A percentile compares a stretch with the other conserved stretches of the same genome.
Conservation (phyloP, 805 yeast species). For the Barnettozyma vustinii region DNA sequence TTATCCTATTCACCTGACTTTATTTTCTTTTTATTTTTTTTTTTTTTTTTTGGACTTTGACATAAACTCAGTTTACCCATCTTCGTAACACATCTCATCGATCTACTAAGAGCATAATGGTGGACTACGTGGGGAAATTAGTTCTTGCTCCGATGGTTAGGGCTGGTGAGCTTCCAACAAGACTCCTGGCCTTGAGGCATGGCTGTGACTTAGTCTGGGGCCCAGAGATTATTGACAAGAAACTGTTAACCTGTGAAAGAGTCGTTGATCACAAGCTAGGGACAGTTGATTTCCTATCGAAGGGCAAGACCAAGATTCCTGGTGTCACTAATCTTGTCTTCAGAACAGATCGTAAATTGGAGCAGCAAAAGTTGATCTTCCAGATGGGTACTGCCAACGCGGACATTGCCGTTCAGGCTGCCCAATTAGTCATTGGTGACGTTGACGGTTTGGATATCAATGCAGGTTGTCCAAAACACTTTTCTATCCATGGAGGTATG, state of each 20-base stretch:
- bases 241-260: constrained; percentile 66
- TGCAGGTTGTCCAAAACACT: constrained; percentile 97
- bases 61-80: background rate
- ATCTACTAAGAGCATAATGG: constrained; percentile 32
- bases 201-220: constrained; percentile 97
- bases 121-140: constrained; percentile 68
- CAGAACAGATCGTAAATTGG: constrained; percentile 62
- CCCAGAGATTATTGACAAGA: constrained; percentile 90
- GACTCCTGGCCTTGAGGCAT: constrained; percentile 70
- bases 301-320: constrained; percentile 36
- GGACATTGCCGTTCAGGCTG: constrained; percentile 84
- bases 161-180: constrained; percentile 88
- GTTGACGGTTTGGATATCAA: constrained; percentile 92
- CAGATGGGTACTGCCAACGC: constrained; percentile 89
- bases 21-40: no score
- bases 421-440: constrained; percentile 70
- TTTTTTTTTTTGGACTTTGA: background rate
- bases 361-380: constrained; percentile 66
- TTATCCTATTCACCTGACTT: background rate
- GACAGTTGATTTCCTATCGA: constrained; percentile 55
- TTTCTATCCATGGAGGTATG: constrained; percentile 93
- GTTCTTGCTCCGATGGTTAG: constrained; percentile 97
- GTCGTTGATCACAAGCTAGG: constrained; percentile 47
- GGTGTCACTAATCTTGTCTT: constrained; percentile 58
- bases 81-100: background rate